These are phyloP conservation scores for Arctium lappa DNA, from an alignment of 129 eudicot genomes.

Conservation along the genomic window DNA sequence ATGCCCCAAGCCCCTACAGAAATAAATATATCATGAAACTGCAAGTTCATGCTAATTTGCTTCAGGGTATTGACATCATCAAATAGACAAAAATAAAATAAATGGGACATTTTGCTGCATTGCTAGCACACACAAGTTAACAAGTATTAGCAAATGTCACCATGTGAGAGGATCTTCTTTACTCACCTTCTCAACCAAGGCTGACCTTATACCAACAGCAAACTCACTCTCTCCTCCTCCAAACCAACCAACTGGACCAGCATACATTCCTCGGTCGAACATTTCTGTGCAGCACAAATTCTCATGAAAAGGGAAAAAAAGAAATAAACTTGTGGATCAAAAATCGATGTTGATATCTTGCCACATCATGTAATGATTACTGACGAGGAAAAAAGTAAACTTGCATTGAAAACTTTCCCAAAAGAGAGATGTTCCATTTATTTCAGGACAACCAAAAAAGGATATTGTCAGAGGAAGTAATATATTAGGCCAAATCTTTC, in stretches of 20 bases:
- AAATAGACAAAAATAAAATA: neutral
- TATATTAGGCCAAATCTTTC: too few relatives aligned
- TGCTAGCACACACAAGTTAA: neutral
- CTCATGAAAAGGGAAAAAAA: neutral
- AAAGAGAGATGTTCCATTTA: too few relatives aligned
- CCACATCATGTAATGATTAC: too few relatives aligned
- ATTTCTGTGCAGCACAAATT: slow-evolving; percentile 46
- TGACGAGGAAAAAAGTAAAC: too few relatives aligned
- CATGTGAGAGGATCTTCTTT: neutral
- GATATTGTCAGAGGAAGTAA: too few relatives aligned
- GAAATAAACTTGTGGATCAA: too few relatives aligned
- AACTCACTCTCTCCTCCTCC: slow-evolving; percentile 98
- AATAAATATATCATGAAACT: slow-evolving; percentile 8
- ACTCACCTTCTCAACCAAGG: slow-evolving; percentile 69
- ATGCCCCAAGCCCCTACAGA: slow-evolving; percentile 75
- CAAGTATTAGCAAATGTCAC: neutral
- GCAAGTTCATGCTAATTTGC: neutral
- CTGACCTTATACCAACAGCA: slow-evolving; percentile 97
- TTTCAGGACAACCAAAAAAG: too few relatives aligned
- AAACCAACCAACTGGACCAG: slow-evolving; percentile 99
- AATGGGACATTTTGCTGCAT: neutral
- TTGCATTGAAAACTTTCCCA: too few relatives aligned
- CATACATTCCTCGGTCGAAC: slow-evolving; percentile 99
- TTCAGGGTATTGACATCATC: neutral
- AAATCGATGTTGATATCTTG: too few relatives aligned